Evolutionary conservation across 768 basidiomycete genomes (phyloP).

Genomic region (Arthromyces matolae): DNA sequence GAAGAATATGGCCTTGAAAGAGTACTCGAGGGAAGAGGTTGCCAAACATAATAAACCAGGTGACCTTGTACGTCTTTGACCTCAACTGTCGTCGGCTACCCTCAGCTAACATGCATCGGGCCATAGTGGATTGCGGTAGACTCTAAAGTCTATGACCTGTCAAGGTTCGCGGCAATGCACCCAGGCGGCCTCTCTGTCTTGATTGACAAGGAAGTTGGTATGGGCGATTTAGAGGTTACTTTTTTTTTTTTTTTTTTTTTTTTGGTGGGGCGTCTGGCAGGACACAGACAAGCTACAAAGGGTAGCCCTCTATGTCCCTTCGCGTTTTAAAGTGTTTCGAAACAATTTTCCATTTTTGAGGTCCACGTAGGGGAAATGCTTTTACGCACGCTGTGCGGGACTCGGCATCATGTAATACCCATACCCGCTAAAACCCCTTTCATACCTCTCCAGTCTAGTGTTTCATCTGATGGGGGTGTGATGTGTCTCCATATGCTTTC

Average conservation of each 20-base stretch:
- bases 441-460: background rate
- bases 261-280: too few species aligned
- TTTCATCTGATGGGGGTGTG: background rate
- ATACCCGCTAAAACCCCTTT: background rate
- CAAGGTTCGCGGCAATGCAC: constrained; percentile 76
- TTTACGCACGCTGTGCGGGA: too few species aligned
- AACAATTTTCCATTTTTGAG: too few species aligned
- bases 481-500: background rate
- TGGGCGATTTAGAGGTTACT: too few species aligned
- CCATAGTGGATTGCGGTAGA: constrained; percentile 78
- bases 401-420: too few species aligned
- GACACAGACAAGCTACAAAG: too few species aligned
- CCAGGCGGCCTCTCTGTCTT: constrained; percentile 81
- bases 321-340: too few species aligned
- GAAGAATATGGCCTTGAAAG: constrained; percentile 32
- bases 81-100: constrained; percentile 25
- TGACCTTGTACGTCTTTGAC: constrained; percentile 35
- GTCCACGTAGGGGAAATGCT: too few species aligned
- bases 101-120: constrained; percentile 26
- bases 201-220: constrained; percentile 74
- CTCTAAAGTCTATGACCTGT: constrained; percentile 66
- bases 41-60: constrained; percentile 11
- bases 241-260: too few species aligned
- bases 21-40: constrained; percentile 35
- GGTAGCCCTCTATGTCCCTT: too few species aligned